Base-by-base conservation (phyloP, 2,329 filamentous ascomycete species). In the Gremmenia infestans region DNA sequence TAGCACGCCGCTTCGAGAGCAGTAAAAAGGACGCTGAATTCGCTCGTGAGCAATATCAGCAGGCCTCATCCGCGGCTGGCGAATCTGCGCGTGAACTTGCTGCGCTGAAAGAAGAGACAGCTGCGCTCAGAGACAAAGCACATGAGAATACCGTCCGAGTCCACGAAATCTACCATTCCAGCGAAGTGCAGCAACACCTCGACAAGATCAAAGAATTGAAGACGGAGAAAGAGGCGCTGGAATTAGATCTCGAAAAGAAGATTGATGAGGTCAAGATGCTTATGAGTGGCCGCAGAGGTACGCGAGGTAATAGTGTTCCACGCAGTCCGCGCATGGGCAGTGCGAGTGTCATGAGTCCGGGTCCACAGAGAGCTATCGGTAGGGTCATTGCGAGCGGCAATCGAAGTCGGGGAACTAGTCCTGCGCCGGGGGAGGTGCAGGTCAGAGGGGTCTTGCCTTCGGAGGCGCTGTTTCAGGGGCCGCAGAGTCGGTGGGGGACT, bases 201-300 rank as follows among this genome's bases (percentile, higher is more conserved):
- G 53, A 59, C 11, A 42, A 69, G 70, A 53, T 77, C 72, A n/a
- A 66, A 53, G 55, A 70, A 71, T 50, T 68, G 5, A 58, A 63
- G 40, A 52, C 46, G 11, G 59, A 63, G 35, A 60, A 62, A 2
- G 59, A 53, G 1, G 61, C 64, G 36, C 57, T 79, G 53, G 70
- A 74, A 6, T 71, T 67, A 3, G 71, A 73, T 47, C 58, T 60
- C 14, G 72, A 73, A 7, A 74, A 74, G 42, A 71, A 72, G 15
- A 72, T 73, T 8, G 66, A 67, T 25, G 66, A 70, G 48, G 48
- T 68, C 72, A 75, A 14, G 65, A 71, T 58, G 65, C 64, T 59
- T 25, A 67, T 42, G 68, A 79, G 62, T 75, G 78, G 76, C 60
- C 67, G 50, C 66, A 73, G 63, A 65, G 57, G 55, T 5, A 68